A percentile compares a stretch with the other conserved stretches of the same genome.
Conservation (phyloP, 192 early-diverging fungal genomes). For the Umbelopsis isabellina region DNA sequence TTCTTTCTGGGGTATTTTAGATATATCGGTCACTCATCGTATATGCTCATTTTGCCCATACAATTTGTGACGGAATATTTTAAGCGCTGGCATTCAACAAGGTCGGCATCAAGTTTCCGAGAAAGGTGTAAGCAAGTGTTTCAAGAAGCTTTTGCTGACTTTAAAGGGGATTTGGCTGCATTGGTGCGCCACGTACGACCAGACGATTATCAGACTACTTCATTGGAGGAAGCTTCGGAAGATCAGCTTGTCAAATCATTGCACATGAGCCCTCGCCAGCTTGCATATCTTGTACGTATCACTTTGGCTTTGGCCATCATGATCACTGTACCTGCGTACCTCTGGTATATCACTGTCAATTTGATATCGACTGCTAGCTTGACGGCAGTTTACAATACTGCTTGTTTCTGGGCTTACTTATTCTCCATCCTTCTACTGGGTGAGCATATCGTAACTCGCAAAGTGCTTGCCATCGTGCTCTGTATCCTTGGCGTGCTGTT, state of each 20-base stretch:
- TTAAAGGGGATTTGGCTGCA: conserved; percentile 1
- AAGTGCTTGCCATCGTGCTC: conserved; percentile 65
- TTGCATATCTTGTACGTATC: conserved; percentile 32
- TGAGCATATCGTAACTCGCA: conserved; percentile 62
- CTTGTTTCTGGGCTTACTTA: conserved; percentile 83
- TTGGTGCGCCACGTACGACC: conserved; percentile 15
- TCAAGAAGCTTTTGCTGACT: conserved; percentile 1
- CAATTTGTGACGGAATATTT: conserved; percentile 37
- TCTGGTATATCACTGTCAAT: conserved; percentile 79
- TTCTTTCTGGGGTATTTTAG: conserved; percentile 22
- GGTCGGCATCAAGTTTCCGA: background rate
- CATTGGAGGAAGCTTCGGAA: conserved; percentile 16
- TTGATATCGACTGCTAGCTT: conserved; percentile 77
- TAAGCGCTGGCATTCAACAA: background rate
- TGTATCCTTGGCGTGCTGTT: conserved; percentile 71
- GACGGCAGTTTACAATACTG: conserved; percentile 83
- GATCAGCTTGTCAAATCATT: background rate
- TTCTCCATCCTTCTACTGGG: conserved; percentile 74
- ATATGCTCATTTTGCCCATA: conserved; percentile 43
- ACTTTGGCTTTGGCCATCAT: conserved; percentile 51
- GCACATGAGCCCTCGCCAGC: background rate
- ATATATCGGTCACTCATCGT: conserved; percentile 47
- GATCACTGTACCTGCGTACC: conserved; percentile 70
- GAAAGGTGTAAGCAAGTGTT: background rate
- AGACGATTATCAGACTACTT: conserved; percentile 6